Evolutionary conservation across 2,329 filamentous ascomycete species (phyloP), one percentile per base, ranked within the genome.

Genomic region (Diaporthe citriasiana): DNA sequence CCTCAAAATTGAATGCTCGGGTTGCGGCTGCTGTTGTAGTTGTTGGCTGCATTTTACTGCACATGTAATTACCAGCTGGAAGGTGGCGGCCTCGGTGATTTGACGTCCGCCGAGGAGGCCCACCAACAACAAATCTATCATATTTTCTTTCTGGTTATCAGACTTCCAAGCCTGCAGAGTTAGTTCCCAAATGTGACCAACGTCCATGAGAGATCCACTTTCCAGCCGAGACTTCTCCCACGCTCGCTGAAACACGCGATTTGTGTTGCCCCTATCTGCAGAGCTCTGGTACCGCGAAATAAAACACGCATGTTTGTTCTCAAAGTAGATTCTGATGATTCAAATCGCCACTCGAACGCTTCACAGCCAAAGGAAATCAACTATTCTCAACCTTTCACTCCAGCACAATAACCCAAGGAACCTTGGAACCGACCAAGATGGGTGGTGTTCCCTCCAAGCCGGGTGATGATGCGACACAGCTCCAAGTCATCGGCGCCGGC

Each of bases 401-500:
- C 10, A 51, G 22, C 42, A 38, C 13, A 38, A 9, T 9, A 13
- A 38, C 30, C 19, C 3, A 51, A 5, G 3, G 6, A 38, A 17
- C 19, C 3, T 38, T 5, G 3, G 6, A 38, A 17, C 4, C 42
- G 27, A 27, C 25, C 4, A 42, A 55, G 47, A 72, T 72, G 70
- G 70, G 70, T 4, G 45, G 55, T 38, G 57, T 60, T 30, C 70
- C 56, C 9, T 72, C 70, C 13, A 72, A 63, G 30, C 70, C 70
- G 7, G 42, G 59, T 7, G 45, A 71, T n/a, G 40, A 35, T 9
- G 47, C 33, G 17, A 60, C 30, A 1, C 56, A 35, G 30, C 53
- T 71, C 7, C 53, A 71, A 35, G 70, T 71, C 56, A 71, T 71
- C n/a, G 56, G 56, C 22, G 70, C 70, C 42, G 70, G 70, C 22